These are phyloP conservation scores for Pythium grandisporangium DNA, from an alignment of 352 stramenopile genomes.

Conservation along the genomic window DNA sequence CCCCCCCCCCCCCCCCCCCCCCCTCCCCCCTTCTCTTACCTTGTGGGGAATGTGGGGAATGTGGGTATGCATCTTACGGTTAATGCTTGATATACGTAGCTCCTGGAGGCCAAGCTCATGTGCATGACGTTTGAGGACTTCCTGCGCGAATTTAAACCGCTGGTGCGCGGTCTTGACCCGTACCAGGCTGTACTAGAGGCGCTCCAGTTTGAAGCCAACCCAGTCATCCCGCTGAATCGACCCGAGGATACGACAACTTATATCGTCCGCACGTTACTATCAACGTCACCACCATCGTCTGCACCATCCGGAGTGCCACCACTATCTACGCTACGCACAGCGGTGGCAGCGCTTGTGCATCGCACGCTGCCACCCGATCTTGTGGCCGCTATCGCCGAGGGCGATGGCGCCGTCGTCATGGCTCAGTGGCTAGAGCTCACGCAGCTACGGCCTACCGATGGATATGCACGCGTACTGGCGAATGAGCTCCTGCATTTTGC, in stretches of 20 bases:
- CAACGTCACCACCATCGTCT: constrained; percentile 10
- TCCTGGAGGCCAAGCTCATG: constrained; percentile 71
- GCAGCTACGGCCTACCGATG: constrained; percentile 4
- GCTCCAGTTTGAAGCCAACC: constrained; percentile 39
- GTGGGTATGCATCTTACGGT: too few relatives aligned
- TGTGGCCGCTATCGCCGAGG: constrained; percentile 22
- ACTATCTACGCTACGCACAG: constrained; percentile 12
- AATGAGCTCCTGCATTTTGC: constrained; percentile 79
- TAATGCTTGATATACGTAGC: too few relatives aligned
- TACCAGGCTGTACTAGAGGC: constrained; percentile 67
- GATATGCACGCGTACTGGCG: constrained; percentile 30
- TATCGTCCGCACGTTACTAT: constrained; percentile 41
- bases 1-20: too few relatives aligned
- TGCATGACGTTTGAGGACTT: constrained; percentile 82
- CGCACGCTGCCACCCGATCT: constrained; percentile 53
- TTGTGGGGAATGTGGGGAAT: too few relatives aligned
- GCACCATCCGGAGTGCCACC: constrained; percentile 10
- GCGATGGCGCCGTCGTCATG: constrained; percentile 26
- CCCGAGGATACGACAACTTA: constrained; percentile 46
- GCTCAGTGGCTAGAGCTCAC: constrained; percentile 40
- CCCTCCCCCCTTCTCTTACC: too few relatives aligned
- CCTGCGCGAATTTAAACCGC: constrained; percentile 70
- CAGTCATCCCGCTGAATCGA: constrained; percentile 22
- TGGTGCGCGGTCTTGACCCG: constrained; percentile 64
- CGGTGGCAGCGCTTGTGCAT: constrained; percentile 43